Base-by-base conservation (phyloP, 768 basidiomycete species). In the Cyathus striatus region DNA sequence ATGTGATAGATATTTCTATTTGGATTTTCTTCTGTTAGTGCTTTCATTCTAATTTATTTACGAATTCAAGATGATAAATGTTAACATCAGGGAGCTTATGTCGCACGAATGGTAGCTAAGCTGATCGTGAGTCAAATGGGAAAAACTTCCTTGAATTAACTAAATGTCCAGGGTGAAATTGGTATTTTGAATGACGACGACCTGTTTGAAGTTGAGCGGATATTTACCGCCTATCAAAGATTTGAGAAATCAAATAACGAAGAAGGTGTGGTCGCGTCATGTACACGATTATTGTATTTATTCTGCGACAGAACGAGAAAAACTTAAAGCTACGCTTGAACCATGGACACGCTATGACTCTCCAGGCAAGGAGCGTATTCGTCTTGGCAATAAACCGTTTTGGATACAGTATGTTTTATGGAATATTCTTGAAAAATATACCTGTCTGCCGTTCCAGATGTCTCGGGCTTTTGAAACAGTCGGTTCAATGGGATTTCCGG, bases 401-500 rank as follows among this genome's bases (percentile, higher is more conserved):
- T 73, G 76, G 3, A 58, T 88, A 48, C 85, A 84, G 85, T 86
- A 20, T 35, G 18, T 24, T 24, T 7, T 6, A 25, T 42, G 30
- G 13, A n/a, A 23, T 18, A 26, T 32, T 17, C 23, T 4, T 6
- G 3, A 18, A 34, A 12, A 43, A 18, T 34, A 33, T 37, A 44
- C 26, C 16, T 39, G 49, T 22, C 34, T 13, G 37, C 22, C 41
- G 21, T 20, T 46, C 23, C 49, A 83, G 79, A 58, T 83, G 81
- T 48, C 51, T 88, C 41, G 85, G 85, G 2, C 87, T 16, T 88
- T 81, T 52, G 86, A 88, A 51, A 88, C 86, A 4, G 86, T 87
- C n/a, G 83, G 83, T 12, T 73, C 83, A 10, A 57, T 85, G 22
- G 84, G 84, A 6, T 59, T 88, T 12, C 86, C 86, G 1, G 80